A percentile compares a stretch with the other conserved stretches of the same genome.
Conservation (phyloP, 179 eudicot genomes). For the Silene vulgaris region DNA sequence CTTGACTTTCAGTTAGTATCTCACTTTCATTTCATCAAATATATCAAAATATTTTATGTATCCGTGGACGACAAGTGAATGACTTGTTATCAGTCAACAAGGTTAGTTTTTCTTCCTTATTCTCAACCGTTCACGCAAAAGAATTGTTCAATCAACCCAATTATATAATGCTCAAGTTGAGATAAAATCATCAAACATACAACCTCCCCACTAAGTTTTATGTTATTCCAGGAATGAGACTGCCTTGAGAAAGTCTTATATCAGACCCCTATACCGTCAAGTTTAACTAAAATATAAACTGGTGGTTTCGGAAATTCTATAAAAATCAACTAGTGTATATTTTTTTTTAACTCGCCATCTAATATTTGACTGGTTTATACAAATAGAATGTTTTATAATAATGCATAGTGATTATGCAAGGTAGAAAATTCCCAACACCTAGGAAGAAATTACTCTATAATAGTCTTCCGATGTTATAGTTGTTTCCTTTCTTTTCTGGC, state of each 20-base stretch:
- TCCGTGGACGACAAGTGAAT: not conserved
- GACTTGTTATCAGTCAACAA: not conserved
- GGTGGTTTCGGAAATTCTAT: no score
- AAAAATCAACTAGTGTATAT: no score
- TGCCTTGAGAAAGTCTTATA: no score
- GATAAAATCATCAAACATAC: not conserved
- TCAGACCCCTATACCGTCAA: no score
- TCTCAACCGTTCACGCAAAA: not conserved
- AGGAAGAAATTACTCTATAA: constrained; percentile 15
- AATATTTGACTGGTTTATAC: no score
- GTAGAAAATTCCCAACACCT: constrained; percentile 1
- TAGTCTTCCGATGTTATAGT: not conserved
- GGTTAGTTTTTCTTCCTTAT: not conserved
- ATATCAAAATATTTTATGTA: not conserved
- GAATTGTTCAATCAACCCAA: not conserved
- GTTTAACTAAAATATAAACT: no score
- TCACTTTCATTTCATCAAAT: not conserved
- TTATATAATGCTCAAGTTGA: not conserved
- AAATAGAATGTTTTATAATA: no score
- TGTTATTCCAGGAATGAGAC: no score
- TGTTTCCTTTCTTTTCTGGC: not conserved
- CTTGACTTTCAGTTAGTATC: not conserved
- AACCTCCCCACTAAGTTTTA: no score
- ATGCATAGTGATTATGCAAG: not conserved
- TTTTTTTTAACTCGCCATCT: no score